Base-by-base conservation (phyloP, 805 yeast genomes). In the Soucietia sequanensis region DNA sequence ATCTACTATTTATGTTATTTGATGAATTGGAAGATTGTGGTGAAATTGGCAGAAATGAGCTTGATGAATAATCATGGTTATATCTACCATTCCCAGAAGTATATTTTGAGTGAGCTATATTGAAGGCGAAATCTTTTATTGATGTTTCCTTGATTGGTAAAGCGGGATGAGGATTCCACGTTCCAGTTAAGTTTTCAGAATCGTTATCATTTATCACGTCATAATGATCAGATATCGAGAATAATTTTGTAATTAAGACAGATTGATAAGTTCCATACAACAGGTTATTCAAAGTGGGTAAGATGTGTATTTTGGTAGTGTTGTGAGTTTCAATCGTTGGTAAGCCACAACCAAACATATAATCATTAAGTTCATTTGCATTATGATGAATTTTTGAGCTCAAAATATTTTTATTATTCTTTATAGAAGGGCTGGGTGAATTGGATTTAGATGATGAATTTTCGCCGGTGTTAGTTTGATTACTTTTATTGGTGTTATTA, bases 341-440 rank as follows among this genome's bases (percentile, higher is more conserved):
- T 21, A 76, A 56, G 0, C 81, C 81, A 33, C 75, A 70, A 9
- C 82, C 82, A 52, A 76, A 76, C 75, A 76, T 73, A 43, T 66
- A 72, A 37, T 71, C 72, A 18, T 72, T 65, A 14, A 76, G 45
- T 39, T 76, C 80, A 36, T 55, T 58, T 15, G 60, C 42, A 12
- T 69, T 61, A 41, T 75, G 78, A 35, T 63, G 59, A 3, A 56
- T 25, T 32, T 58, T 54, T 11, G 66, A 50, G 23, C 60, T 53
- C 26, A 62, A 44, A 9, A 47, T 40, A 44, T 41, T 43, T 32
- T 39, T 35, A 30, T 24, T 30, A 25, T 30, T 23, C 23, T 18
- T 32, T 16, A 6, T 35, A 14, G 32, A 31, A 19, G 10, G 27
- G 18, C 18, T 11, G 36, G 13, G 32, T 15, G 9, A 13, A 23